phyloP scores from a whole-genome alignment of 768 basidiomycete genomes.

The Lactarius pseudohatsudake region DNA sequence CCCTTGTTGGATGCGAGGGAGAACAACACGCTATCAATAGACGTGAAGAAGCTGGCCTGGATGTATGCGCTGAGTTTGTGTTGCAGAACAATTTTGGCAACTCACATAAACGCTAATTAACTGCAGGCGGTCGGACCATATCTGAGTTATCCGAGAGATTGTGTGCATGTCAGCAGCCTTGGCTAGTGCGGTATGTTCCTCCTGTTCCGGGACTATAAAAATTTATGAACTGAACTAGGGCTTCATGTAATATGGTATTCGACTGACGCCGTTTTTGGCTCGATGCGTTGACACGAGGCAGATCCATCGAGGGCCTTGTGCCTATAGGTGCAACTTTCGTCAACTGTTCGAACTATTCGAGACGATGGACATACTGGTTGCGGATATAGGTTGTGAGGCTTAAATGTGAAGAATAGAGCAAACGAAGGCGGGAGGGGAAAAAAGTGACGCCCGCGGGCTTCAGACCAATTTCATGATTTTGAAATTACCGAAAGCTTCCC shows the following conservation, averaged over 20 bases:
- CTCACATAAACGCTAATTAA: conserved; percentile 25
- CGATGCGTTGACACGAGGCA: neutral
- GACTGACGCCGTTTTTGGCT: conserved; percentile 14
- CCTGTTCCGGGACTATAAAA: neutral
- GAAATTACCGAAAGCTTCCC: neutral
- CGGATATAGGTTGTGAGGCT: neutral
- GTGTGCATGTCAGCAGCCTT: conserved; percentile 21
- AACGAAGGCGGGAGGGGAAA: neutral
- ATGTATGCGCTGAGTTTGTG: neutral
- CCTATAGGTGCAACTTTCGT: neutral
- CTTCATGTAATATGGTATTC: neutral
- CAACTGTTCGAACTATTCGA: neutral
- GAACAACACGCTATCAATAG: conserved; percentile 26
- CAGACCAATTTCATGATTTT: neutral
- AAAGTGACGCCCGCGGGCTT: neutral
- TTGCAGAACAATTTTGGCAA: neutral
- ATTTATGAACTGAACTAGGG: neutral
- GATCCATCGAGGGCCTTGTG: neutral
- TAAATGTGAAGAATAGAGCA: neutral
- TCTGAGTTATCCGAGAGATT: conserved; percentile 16
- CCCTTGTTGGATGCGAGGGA: conserved; percentile 20
- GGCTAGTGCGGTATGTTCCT: conserved; percentile 5
- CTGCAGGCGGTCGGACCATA: conserved; percentile 25
- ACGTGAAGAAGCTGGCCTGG: conserved; percentile 26
- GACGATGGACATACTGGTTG: conserved; percentile 1